Base-by-base conservation (phyloP, 306 rosid genomes). In the Cicer judaicum region DNA sequence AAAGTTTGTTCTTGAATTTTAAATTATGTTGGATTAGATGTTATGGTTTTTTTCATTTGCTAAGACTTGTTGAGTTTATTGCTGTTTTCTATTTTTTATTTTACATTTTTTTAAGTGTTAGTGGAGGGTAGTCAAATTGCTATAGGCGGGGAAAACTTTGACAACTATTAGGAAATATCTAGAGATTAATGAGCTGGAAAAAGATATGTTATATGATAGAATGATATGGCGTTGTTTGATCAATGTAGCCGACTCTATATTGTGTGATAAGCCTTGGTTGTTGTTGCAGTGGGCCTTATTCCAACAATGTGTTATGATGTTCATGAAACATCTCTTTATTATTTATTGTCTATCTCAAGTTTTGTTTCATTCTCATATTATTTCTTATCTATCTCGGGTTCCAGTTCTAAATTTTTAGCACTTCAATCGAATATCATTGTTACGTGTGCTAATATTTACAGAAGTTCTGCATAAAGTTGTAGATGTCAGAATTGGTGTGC, bases 401-500 rank as follows among this genome's bases (percentile, higher is more conserved):
- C 70, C 39, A 49, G 29, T 61, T 72, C 41, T 44, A 60, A 57
- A 60, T 60, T 46, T 3, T 6, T 42, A 66, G 64, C 55, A 57
- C 13, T 49, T 16, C 63, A 46, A 42, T 50, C 38, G 10, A 53
- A 24, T 72, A n/a, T 39, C 43, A 55, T 41, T 10, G 14, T 71
- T 71, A 40, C 21, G 39, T 57, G 24, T 61, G 78, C 43, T 47
- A 8, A 29, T 71, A 48, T 41, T 21, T 49, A 40, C 29, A 18
- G 44, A 60, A 57, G 18, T 57, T 38, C 64, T 24, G 5, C 47
- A 8, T 72, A 29, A 10, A 56, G 18, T 72, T 82, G 60, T 71
- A 65, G 24, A n/a, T 82, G 70, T 60, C 8, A 46, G 72, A 77
- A 72, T 62, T 72, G 56, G 65, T 78, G n/a, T 36, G 39, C 59